phyloP scores from a whole-genome alignment of 306 rosid genomes.

The Ceratonia siliqua region DNA sequence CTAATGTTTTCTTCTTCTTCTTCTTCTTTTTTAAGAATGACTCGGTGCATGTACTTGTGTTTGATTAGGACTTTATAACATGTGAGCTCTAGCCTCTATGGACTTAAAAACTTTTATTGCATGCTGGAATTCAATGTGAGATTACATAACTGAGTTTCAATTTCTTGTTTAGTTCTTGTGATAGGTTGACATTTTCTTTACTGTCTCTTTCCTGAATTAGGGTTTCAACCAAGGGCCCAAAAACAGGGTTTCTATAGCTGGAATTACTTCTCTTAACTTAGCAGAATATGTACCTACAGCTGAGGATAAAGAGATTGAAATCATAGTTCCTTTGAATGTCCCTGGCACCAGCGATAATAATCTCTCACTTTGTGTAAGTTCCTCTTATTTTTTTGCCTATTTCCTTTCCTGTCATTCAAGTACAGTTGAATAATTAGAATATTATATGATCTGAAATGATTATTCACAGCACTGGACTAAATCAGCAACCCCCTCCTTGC shows the following conservation, averaged over 20 bases:
- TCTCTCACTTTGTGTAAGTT: conserved; percentile 60
- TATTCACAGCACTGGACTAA: background rate
- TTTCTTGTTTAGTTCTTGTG: background rate
- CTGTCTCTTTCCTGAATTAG: conserved; percentile 35
- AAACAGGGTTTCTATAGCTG: conserved; percentile 52
- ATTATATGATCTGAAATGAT: background rate
- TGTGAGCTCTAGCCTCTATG: too few species aligned
- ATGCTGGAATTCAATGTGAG: too few species aligned
- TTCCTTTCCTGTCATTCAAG: background rate
- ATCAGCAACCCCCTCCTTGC: background rate
- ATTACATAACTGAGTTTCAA: background rate
- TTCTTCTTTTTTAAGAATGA: too few species aligned
- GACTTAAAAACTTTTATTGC: too few species aligned
- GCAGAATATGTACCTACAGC: conserved; percentile 57
- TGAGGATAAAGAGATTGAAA: conserved; percentile 57
- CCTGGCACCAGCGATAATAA: conserved; percentile 44
- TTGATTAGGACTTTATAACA: too few species aligned
- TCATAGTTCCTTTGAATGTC: conserved; percentile 41
- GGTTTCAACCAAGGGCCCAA: conserved; percentile 62
- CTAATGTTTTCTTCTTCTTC: too few species aligned
- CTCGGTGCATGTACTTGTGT: too few species aligned
- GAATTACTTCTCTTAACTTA: conserved; percentile 61
- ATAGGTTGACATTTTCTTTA: background rate
- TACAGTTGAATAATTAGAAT: background rate
- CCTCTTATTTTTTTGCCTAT: background rate